Evolutionary conservation across 1,139 yeast species (phyloP).

Genomic region (Diutina siamensis): DNA sequence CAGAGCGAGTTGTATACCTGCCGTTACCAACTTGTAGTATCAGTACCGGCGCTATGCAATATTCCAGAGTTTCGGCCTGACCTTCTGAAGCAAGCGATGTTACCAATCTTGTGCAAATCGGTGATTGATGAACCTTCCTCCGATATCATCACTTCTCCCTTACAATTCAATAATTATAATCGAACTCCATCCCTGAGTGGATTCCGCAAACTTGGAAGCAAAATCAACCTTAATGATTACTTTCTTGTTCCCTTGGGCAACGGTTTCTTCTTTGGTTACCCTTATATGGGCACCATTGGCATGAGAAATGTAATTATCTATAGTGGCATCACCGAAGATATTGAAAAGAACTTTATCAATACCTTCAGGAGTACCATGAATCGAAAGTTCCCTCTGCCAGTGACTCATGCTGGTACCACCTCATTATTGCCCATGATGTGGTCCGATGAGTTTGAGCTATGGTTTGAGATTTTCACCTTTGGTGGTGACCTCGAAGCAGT

Average conservation of each 20-base stretch:
- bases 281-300: background rate
- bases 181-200: no score
- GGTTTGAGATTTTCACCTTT: background rate
- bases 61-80: background rate
- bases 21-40: background rate
- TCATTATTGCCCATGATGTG: background rate
- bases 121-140: background rate
- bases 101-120: background rate
- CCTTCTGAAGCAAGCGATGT: background rate
- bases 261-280: constrained; percentile 1
- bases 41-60: background rate
- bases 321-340: background rate
- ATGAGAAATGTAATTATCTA: background rate
- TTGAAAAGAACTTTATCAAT: background rate
- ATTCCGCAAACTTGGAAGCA: background rate
- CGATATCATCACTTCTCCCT: background rate
- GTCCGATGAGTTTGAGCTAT: background rate
- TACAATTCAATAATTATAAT: background rate
- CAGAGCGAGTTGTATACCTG: background rate
- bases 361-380: background rate
- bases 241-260: background rate
- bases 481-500: background rate
- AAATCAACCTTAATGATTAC: background rate
- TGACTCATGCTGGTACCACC: background rate
- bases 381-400: constrained; percentile 2